phyloP scores from a whole-genome alignment of 192 early-diverging fungal genomes.

The Thoreauomyces humboldtii region DNA sequence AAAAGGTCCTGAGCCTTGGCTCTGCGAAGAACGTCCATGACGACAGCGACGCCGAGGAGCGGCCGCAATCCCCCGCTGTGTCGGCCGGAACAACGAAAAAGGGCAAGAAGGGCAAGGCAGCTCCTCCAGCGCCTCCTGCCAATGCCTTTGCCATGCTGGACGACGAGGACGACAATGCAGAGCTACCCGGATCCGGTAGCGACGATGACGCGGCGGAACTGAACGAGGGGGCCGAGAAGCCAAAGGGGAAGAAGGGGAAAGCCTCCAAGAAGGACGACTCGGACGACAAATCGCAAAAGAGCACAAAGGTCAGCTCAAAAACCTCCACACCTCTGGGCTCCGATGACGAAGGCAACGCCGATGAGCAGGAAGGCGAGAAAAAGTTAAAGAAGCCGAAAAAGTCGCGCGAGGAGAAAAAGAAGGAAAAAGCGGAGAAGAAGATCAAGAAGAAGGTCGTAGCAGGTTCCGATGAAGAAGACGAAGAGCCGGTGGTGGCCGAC shows the following conservation, averaged over 20 bases:
- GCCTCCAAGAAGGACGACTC: neutral
- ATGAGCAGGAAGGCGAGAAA: neutral
- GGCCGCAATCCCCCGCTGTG: neutral
- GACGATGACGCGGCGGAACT: conserved; percentile 7
- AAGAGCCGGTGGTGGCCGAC: neutral
- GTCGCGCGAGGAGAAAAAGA: conserved; percentile 27
- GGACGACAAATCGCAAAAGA: neutral
- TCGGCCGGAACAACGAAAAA: neutral
- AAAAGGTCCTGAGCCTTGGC: neutral
- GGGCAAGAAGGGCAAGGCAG: neutral
- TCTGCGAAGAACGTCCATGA: neutral
- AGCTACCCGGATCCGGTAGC: neutral
- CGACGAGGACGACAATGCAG: conserved; percentile 16
- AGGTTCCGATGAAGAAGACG: conserved; percentile 1
- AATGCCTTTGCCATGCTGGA: conserved; percentile 22
- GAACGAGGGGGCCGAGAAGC: conserved; percentile 3
- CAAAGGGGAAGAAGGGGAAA: conserved; percentile 7
- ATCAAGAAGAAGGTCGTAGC: neutral
- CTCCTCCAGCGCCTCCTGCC: neutral
- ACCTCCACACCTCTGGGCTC: neutral
- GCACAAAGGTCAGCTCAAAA: neutral
- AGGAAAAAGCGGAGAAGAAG: conserved; percentile 30
- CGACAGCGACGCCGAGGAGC: neutral
- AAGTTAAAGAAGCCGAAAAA: conserved; percentile 25
- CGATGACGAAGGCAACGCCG: conserved; percentile 3